These are phyloP conservation scores for Bryoerythrophyllum caledonicum DNA, from an alignment of 225 moss, liverwort and hornwort species.

Conservation along the genomic window DNA sequence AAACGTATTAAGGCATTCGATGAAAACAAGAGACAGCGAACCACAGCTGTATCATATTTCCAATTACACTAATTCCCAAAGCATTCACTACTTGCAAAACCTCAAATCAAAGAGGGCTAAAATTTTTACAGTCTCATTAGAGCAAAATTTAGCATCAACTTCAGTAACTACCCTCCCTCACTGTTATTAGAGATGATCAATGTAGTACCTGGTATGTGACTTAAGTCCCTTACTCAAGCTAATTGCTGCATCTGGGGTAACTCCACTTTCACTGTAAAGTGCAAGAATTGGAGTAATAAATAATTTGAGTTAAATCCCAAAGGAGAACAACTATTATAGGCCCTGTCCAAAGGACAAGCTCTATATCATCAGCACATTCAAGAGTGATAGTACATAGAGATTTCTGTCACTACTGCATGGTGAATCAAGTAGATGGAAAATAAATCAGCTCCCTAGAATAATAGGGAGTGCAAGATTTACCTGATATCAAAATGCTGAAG, in stretches of 20 bases:
- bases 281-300: slow-evolving; percentile 22
- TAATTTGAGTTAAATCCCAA: background rate
- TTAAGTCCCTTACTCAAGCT: slow-evolving; percentile 63
- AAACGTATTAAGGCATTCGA: background rate
- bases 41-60: background rate
- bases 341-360: too few relatives aligned
- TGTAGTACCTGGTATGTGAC: slow-evolving; percentile 59
- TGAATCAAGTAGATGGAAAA: background rate
- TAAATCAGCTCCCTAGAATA: background rate
- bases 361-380: too few relatives aligned
- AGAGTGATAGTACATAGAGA: background rate
- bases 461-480: slow-evolving; percentile 24
- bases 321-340: too few relatives aligned
- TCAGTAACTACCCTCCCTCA: too few relatives aligned
- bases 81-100: too few relatives aligned
- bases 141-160: too few relatives aligned
- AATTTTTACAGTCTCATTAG: too few relatives aligned
- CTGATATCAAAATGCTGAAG: slow-evolving; percentile 75
- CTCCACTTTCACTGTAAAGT: slow-evolving; percentile 74
- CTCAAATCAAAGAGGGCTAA: too few relatives aligned
- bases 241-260: slow-evolving; percentile 65
- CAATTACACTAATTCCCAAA: background rate
- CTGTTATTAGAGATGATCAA: too few relatives aligned
- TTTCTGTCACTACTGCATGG: background rate
- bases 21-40: background rate